Evolutionary conservation across 257 asterid species (phyloP), one percentile per base, ranked within the genome.

Genomic region (Nicotiana noctiflora): DNA sequence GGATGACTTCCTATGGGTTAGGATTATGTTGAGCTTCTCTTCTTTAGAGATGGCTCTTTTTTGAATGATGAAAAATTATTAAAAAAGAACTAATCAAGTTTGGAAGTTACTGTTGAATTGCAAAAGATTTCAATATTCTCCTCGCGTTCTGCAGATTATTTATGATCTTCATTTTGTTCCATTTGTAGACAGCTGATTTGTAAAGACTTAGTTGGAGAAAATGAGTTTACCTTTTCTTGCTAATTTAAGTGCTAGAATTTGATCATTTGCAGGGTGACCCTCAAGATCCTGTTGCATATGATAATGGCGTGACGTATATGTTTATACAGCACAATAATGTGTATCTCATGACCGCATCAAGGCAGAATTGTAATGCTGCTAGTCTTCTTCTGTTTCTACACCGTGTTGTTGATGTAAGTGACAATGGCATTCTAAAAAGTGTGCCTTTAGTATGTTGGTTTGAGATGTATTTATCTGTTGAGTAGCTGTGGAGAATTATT

Each of bases 351-450:
- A 93, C 89, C 75, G 99, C 99, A 21, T 86, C 99, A 12, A 88
- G 99, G 89, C 98, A 94, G 89, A 96, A 96, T 85, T 94, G 99
- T 88, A 96, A 96, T 91, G 99, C 99, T 75, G 97, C 98, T 53
- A 94, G 98, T 91, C 92, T 94, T 83, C 88, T 96, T 86, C 89
- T 94, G 44, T 96, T 96, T 87, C 93, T 96, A 84, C 99, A 96
- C 87, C 96, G 99, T 76, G 91, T 96, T 75, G 98, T 96, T 85
- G 98, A 94, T 88, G 99, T 96, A 96, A 91, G 98, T 86, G 3
- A 81, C 78, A 34, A 84, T 85, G 84, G 67, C 61, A 44, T 68
- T 40, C 46, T 40, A 40, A 40, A 19, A 40, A 7, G 46, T 19
- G 19, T 68, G 57, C 32, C 46, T 31, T 40, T 40, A 19, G 19